Evolutionary conservation across 257 asterid species (phyloP), one percentile per base, ranked within the genome.

Genomic region (Gentiana macrophylla): DNA sequence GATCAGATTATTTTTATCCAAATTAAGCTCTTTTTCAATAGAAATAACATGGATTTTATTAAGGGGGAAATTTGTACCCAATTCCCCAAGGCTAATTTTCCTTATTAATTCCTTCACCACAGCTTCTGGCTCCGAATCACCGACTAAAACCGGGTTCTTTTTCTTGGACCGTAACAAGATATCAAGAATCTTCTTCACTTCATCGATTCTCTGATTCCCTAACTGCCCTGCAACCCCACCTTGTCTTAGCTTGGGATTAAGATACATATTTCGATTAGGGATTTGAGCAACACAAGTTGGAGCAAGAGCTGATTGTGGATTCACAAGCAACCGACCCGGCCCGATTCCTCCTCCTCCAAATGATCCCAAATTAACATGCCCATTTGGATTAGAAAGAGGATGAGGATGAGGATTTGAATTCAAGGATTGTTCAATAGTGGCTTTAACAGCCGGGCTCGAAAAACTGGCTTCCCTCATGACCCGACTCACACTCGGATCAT

Each of bases 401-500:
- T 15, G 24, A 15, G 67, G 4, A 12, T 54, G 67, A 0, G 82
- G 4, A 64, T 34, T 62, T 43, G 81, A 70, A 49, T 48, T 77
- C 66, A 82, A 61, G 0, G 89, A 71, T 48, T 88, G 94, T 62
- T 88, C 94, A 57, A 88, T 82, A 0, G 88, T 77, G 11, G 94
- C 78, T 45, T 88, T 88, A 0, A 88, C 97, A 4, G 91, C 91
- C 0, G 95, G 94, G 73, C 97, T 88, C 1, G 94, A 84, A 51
- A 88, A 88, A 60, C 94, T 83, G 12, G 97, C 96, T 62, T 88
- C 96, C 12, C 94, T 61, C 96, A 88, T 88, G 32, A 84, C 94
- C 37, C 96, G 72, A 64, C 94, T 88, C 1, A 88, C 96, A 67
- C 94, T 77, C 0, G 96, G 96, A 62, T 88, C 96, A 62, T 88